Percentiles rank a stretch among this genome's conserved stretches.
Evolutionary conservation across 805 yeast species (phyloP).

Genomic region (Zygotorulaspora chibaensis): DNA sequence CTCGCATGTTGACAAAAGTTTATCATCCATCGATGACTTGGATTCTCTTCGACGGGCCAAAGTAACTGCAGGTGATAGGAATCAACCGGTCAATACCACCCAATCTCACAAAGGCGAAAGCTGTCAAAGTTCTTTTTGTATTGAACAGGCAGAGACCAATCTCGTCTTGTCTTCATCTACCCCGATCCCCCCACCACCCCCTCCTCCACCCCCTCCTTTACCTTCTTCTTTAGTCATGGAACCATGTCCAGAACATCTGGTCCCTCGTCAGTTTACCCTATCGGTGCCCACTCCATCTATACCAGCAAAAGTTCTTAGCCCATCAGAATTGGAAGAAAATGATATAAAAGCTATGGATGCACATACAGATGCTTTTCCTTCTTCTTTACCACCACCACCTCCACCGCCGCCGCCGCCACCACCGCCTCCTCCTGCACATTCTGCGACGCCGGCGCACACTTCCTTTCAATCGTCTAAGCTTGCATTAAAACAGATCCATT

Average conservation of each 20-base stretch:
- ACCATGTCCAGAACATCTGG: no score
- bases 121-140: not conserved
- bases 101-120: not conserved
- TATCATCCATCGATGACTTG: slow-evolving; percentile 24
- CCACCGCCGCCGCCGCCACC: slow-evolving; percentile 24
- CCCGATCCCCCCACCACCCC: slow-evolving; percentile 36
- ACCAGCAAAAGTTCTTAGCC: not conserved
- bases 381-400: slow-evolving; percentile 29
- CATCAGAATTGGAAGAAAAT: not conserved
- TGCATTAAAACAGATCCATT: slow-evolving; percentile 72
- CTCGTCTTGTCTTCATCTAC: no score
- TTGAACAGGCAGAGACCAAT: no score
- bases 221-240: slow-evolving; percentile 7
- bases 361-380: not conserved
- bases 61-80: no score
- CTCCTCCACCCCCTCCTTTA: slow-evolving; percentile 31
- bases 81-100: not conserved
- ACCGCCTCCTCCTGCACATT: slow-evolving; percentile 16
- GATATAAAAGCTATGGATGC: no score
- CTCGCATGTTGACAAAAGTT: slow-evolving; percentile 19
- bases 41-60: no score
- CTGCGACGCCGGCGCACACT: slow-evolving; percentile 11
- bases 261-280: no score
- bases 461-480: slow-evolving; percentile 42
- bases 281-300: slow-evolving; percentile 3